Evolutionary conservation across 352 stramenopile genomes (phyloP).

Genomic region (Globisporangium nodosum): DNA sequence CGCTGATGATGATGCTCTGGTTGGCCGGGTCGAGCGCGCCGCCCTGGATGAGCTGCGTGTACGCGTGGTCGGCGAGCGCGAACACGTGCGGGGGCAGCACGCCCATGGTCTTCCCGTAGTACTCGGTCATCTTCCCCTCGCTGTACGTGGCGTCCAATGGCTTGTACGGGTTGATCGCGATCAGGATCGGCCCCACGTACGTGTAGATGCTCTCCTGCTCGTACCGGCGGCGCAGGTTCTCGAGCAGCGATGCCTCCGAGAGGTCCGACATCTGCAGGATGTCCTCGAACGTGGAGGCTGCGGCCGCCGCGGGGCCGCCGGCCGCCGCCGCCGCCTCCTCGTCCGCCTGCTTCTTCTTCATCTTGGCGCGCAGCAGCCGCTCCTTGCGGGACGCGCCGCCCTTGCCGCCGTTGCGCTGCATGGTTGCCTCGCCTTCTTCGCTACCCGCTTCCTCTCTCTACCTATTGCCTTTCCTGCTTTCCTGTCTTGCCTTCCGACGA

Average conservation of each 20-base stretch:
- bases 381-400: conserved; percentile 65
- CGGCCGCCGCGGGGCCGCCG: conserved; percentile 17
- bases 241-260: conserved; percentile 86
- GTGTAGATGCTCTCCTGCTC: conserved; percentile 93
- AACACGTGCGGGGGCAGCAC: conserved; percentile 88
- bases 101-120: conserved; percentile 83
- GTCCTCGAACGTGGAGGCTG: conserved; percentile 66
- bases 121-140: conserved; percentile 81
- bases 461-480: too few relatives aligned
- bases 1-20: conserved; percentile 92
- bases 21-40: conserved; percentile 76
- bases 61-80: conserved; percentile 84
- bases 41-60: conserved; percentile 85
- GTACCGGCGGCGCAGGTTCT: conserved; percentile 88
- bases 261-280: conserved; percentile 89
- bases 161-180: conserved; percentile 92
- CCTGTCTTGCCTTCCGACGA: background rate
- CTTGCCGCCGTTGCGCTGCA: conserved; percentile 27
- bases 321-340: conserved; percentile 39
- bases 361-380: conserved; percentile 77
- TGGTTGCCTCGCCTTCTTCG: conserved; percentile 1
- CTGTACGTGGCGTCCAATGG: conserved; percentile 59
- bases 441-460: background rate
- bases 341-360: conserved; percentile 84
- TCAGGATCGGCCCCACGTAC: conserved; percentile 88